A percentile compares a stretch with the other conserved stretches of the same genome.
phyloP scores from a whole-genome alignment of 768 basidiomycete genomes.

The Omphalotus guepiniiformis region DNA sequence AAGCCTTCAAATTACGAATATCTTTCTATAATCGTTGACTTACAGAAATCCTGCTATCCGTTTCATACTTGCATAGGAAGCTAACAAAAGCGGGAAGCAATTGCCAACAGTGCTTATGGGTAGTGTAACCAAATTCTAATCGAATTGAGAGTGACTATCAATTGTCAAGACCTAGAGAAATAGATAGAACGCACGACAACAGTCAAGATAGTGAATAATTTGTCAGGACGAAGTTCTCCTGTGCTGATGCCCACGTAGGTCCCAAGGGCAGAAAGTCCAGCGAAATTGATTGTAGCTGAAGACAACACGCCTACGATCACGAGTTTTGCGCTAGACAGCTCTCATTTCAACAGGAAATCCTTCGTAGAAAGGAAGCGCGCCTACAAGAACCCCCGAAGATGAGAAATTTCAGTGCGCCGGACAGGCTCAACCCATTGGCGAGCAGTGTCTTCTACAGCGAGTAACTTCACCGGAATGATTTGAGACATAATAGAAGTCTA shows the following conservation, averaged over 20 bases:
- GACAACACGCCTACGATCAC: slow-evolving; percentile 8
- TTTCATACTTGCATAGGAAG: slow-evolving; percentile 8
- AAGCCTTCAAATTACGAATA: neutral
- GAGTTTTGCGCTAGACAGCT: slow-evolving; percentile 1
- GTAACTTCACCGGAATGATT: slow-evolving; percentile 7
- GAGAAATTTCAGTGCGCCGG: neutral
- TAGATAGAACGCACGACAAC: neutral
- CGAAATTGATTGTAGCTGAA: slow-evolving; percentile 6
- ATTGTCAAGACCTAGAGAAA: neutral
- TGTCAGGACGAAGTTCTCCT: slow-evolving; percentile 1
- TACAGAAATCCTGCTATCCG: slow-evolving; percentile 6
- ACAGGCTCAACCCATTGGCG: slow-evolving; percentile 6
- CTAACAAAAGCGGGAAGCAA: slow-evolving; percentile 8
- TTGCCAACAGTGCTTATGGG: slow-evolving; percentile 9
- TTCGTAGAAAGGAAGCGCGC: neutral
- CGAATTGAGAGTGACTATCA: neutral
- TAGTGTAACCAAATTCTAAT: slow-evolving; percentile 5
- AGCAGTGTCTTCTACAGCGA: slow-evolving; percentile 5
- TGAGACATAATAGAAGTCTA: slow-evolving; percentile 9
- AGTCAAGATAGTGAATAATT: slow-evolving; percentile 7
- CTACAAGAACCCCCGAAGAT: slow-evolving; percentile 3
- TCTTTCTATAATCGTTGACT: neutral
- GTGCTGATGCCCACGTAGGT: slow-evolving; percentile 5
- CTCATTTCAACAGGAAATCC: neutral
- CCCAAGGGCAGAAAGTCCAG: slow-evolving; percentile 3